Evolutionary conservation across 371 early-diverging fungal genomes (phyloP).

Genomic region (Vairimorpha apis): DNA sequence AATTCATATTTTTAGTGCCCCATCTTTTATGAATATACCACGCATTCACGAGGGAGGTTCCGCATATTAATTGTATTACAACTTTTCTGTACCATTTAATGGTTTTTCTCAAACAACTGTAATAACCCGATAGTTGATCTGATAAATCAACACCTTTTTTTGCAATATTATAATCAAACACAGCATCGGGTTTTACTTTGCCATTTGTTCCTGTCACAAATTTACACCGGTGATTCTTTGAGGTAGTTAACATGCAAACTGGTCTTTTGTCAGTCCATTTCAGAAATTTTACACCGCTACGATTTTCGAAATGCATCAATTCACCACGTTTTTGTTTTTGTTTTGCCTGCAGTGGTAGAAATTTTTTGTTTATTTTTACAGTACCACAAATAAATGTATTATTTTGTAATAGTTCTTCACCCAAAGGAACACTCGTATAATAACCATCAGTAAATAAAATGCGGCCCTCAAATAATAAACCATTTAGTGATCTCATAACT

Average conservation of each 20-base stretch:
- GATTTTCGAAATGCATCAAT: background rate
- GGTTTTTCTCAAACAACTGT: background rate
- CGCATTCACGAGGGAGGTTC: background rate
- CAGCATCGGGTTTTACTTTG: background rate
- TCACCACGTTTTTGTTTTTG: background rate
- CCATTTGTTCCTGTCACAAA: background rate
- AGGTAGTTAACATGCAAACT: background rate
- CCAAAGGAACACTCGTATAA: background rate
- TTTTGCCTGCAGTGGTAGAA: background rate
- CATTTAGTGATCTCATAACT: background rate
- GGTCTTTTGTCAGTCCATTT: no score
- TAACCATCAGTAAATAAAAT: background rate
- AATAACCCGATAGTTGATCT: background rate
- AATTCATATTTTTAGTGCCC: background rate
- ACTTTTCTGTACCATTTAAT: no score
- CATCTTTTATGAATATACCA: background rate
- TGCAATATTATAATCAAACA: background rate
- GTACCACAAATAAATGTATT: background rate
- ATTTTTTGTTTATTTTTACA: background rate
- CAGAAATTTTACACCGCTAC: no score
- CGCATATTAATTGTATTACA: no score
- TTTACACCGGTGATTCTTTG: background rate
- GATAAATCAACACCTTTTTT: background rate
- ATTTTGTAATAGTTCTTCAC: background rate
- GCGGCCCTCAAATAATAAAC: background rate